These are phyloP conservation scores for Acanthamoeba royreba DNA, from an alignment of 208 protist species.

Conservation along the genomic window DNA sequence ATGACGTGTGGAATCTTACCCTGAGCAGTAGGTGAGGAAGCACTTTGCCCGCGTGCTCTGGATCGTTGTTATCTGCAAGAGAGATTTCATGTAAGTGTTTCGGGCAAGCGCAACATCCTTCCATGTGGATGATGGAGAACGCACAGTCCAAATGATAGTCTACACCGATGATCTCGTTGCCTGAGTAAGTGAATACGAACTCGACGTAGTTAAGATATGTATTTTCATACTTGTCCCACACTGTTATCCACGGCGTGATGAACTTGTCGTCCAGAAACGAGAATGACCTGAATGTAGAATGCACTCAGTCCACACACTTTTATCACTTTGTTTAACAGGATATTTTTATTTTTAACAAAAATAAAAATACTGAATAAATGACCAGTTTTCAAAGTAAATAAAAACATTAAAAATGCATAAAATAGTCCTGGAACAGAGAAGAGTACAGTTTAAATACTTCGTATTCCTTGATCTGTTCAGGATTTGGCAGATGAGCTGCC, in stretches of 20 bases:
- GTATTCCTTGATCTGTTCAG: not conserved
- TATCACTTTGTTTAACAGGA: too few species aligned
- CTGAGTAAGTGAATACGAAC: not conserved
- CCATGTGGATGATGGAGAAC: not conserved
- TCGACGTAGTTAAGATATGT: conserved; percentile 16
- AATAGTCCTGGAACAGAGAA: not conserved
- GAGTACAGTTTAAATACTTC: not conserved
- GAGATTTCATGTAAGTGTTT: too few species aligned
- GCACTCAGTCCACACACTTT: not conserved
- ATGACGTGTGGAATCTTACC: too few species aligned
- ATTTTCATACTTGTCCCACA: not conserved
- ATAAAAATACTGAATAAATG: too few species aligned
- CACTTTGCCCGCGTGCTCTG: not conserved
- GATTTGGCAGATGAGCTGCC: not conserved
- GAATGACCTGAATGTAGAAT: not conserved
- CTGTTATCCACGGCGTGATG: conserved; percentile 13
- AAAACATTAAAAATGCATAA: not conserved
- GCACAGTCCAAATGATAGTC: not conserved
- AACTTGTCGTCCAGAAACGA: not conserved
- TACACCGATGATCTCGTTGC: not conserved
- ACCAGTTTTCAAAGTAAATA: not conserved
- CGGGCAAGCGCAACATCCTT: not conserved
- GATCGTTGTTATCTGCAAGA: not conserved
- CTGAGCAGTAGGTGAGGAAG: not conserved
- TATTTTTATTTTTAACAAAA: too few species aligned